These are phyloP conservation scores for Amniculicola lignicola DNA, from an alignment of 495 filamentous ascomycete genomes.

Conservation along the genomic window DNA sequence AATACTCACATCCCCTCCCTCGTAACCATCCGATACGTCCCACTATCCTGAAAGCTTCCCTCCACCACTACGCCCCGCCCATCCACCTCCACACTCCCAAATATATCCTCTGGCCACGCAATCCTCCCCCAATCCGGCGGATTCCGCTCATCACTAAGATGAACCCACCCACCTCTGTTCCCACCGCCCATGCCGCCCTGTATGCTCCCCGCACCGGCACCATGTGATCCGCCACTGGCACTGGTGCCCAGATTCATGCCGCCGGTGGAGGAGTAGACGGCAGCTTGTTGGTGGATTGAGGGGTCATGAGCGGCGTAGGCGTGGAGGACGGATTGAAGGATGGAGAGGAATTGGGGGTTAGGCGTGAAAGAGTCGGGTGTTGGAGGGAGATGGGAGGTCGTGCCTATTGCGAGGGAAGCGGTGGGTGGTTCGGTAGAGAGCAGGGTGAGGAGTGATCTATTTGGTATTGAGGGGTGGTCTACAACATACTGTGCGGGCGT, in stretches of 20 bases:
- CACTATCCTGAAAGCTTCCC: constrained; percentile 61
- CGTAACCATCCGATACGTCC: constrained; percentile 67
- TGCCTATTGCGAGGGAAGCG: constrained; percentile 68
- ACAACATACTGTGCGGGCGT: constrained; percentile 72
- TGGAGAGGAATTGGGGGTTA: constrained; percentile 70
- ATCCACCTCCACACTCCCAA: constrained; percentile 88
- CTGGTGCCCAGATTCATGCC: constrained; percentile 67
- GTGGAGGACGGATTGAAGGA: constrained; percentile 70
- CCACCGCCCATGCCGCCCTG: constrained; percentile 82
- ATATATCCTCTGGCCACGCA: constrained; percentile 85
- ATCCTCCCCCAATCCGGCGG: constrained; percentile 90
- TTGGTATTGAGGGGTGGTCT: constrained; percentile 47
- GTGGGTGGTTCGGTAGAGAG: constrained; percentile 72
- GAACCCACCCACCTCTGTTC: constrained; percentile 82
- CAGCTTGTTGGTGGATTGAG: constrained; percentile 68
- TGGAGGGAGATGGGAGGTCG: constrained; percentile 68
- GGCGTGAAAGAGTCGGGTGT: constrained; percentile 71
- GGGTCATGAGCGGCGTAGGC: constrained; percentile 71
- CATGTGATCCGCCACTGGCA: constrained; percentile 49
- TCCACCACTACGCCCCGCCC: constrained; percentile 58
- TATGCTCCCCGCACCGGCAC: constrained; percentile 69
- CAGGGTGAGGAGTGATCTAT: constrained; percentile 63
- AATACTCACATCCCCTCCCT: constrained; percentile 65
- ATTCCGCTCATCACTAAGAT: constrained; percentile 77
- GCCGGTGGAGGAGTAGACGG: constrained; percentile 71